These are phyloP conservation scores for Saturnispora zaruensis DNA, from an alignment of 805 yeast genomes.

Conservation along the genomic window DNA sequence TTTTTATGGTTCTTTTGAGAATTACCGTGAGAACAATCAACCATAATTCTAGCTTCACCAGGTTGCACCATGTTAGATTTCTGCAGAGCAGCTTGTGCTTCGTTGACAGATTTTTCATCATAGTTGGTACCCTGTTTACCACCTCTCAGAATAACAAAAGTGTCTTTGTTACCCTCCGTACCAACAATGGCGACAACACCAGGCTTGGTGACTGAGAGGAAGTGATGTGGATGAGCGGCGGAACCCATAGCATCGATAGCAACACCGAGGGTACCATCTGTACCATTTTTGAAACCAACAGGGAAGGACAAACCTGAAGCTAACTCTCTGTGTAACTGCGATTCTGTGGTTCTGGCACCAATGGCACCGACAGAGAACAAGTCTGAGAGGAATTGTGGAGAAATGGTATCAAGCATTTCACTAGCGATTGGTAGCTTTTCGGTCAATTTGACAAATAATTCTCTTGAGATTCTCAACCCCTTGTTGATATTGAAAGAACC, in stretches of 20 bases:
- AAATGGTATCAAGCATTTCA: slow-evolving; percentile 95
- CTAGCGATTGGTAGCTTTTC: slow-evolving; percentile 86
- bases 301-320: slow-evolving; percentile 98
- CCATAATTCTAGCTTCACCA: slow-evolving; percentile 68
- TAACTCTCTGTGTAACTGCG: slow-evolving; percentile 93
- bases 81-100: slow-evolving; percentile 52
- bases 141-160: slow-evolving; percentile 90
- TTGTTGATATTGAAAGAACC: slow-evolving; percentile 89
- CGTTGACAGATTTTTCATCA: slow-evolving; percentile 64
- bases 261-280: slow-evolving; percentile 91
- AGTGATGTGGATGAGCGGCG: slow-evolving; percentile 89
- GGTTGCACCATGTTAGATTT: slow-evolving; percentile 32
- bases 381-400: slow-evolving; percentile 92
- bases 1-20: slow-evolving; percentile 83
- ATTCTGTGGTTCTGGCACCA: slow-evolving; percentile 98
- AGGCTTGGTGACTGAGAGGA: slow-evolving; percentile 89
- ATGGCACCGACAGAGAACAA: slow-evolving; percentile 94
- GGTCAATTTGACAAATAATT: slow-evolving; percentile 76
- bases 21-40: slow-evolving; percentile 97
- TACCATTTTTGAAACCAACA: slow-evolving; percentile 96
- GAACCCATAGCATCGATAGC: slow-evolving; percentile 93
- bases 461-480: slow-evolving; percentile 83
- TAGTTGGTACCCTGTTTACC: slow-evolving; percentile 90
- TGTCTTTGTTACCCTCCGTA: slow-evolving; percentile 86
- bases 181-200: slow-evolving; percentile 95